Evolutionary conservation across 345 rosid species (phyloP).

Genomic region (Citrus cavaleriei): DNA sequence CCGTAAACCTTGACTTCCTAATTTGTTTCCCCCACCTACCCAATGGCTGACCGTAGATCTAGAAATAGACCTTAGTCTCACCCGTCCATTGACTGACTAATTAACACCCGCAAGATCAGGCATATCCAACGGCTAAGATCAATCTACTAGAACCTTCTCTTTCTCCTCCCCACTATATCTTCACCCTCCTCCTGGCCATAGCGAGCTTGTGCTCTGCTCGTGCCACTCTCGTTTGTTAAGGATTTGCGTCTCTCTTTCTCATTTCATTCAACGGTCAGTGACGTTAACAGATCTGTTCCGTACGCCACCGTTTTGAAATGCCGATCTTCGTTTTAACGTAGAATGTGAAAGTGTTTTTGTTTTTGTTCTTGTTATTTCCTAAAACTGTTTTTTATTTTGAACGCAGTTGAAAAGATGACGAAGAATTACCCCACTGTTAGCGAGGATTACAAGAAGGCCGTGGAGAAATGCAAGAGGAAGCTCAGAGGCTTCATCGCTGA

Average conservation of each 20-base stretch:
- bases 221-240: constrained; percentile 24
- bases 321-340: background rate
- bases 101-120: constrained; percentile 37
- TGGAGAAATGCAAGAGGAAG: constrained; percentile 80
- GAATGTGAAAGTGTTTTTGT: background rate
- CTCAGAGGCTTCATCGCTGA: constrained; percentile 85
- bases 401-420: constrained; percentile 44
- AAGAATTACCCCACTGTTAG: constrained; percentile 84
- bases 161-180: constrained; percentile 21
- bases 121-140: constrained; percentile 34
- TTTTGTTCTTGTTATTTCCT: background rate
- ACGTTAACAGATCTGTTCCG: background rate
- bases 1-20: constrained; percentile 20
- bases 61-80: background rate
- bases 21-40: constrained; percentile 12
- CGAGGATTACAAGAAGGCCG: constrained; percentile 69
- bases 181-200: background rate
- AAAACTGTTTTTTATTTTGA: background rate
- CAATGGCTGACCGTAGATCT: constrained; percentile 14
- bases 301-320: background rate
- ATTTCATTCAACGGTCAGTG: constrained; percentile 3
- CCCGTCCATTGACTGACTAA: constrained; percentile 16
- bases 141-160: constrained; percentile 49
- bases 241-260: background rate
- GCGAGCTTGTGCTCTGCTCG: constrained; percentile 50